Percentiles rank a stretch among this genome's conserved stretches.
Conservation (phyloP, 176 grass and related monocot genomes). For the Dendrocalamus sinicus region DNA sequence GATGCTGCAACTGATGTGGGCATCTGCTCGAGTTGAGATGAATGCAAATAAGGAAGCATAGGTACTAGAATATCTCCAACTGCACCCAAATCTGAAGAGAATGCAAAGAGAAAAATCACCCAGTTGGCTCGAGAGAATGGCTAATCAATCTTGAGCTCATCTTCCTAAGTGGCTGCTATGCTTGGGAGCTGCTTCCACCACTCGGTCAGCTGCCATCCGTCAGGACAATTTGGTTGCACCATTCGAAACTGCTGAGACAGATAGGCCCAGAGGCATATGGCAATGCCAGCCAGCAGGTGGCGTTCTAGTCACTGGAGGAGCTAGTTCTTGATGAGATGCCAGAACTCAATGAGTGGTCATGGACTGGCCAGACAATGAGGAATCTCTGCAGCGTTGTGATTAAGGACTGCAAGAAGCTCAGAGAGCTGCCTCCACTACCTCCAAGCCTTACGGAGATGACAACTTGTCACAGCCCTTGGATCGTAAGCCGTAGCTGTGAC, state of each 20-base stretch:
- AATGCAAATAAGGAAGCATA: slow-evolving; percentile 11
- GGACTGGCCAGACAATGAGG: slow-evolving; percentile 34
- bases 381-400: slow-evolving; percentile 51
- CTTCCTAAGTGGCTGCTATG: slow-evolving; percentile 43
- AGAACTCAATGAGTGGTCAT: slow-evolving; percentile 46
- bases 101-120: slow-evolving; percentile 47
- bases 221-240: slow-evolving; percentile 52
- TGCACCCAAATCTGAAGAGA: slow-evolving; percentile 41
- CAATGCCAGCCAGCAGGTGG: slow-evolving; percentile 5
- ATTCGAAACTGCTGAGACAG: slow-evolving; percentile 39
- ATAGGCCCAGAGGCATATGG: slow-evolving; percentile 49
- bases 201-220: slow-evolving; percentile 54
- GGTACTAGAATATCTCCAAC: slow-evolving; percentile 45
- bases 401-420: slow-evolving; percentile 63
- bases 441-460: slow-evolving; percentile 54
- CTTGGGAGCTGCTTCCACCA: slow-evolving; percentile 57
- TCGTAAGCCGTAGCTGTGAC: no score
- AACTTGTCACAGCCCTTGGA: no score
- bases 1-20: slow-evolving; percentile 33
- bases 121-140: slow-evolving; percentile 34
- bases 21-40: slow-evolving; percentile 9
- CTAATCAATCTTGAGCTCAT: slow-evolving; percentile 53
- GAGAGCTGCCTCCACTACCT: slow-evolving; percentile 51
- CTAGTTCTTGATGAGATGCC: slow-evolving; percentile 63
- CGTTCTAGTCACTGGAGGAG: slow-evolving; percentile 51